phyloP scores from a whole-genome alignment of 2,329 filamentous ascomycete species.

The Epichloe scottii region DNA sequence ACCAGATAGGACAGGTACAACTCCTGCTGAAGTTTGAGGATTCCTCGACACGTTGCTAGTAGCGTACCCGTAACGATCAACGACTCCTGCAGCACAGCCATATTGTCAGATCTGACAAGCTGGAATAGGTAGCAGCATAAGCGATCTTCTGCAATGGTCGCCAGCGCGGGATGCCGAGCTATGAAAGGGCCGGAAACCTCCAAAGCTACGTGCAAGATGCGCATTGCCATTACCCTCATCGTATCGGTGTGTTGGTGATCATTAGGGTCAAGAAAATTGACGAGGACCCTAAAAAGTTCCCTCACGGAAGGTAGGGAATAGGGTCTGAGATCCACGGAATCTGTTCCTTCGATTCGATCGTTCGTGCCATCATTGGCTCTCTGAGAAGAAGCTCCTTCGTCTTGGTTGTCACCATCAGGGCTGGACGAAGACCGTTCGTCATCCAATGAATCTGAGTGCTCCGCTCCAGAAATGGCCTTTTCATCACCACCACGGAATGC shows the following conservation, averaged over 20 bases:
- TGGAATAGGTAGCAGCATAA: constrained; percentile 93
- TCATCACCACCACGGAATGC: constrained; percentile 3
- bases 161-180: constrained; percentile 78
- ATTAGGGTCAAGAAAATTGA: constrained; percentile 86
- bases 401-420: constrained; percentile 3
- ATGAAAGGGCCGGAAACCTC: constrained; percentile 95
- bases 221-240: constrained; percentile 92
- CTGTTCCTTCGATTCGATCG: constrained; percentile 27
- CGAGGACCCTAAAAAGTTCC: constrained; percentile 85
- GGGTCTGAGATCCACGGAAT: constrained; percentile 56
- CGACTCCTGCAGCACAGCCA: constrained; percentile 86
- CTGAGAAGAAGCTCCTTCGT: background rate
- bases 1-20: constrained; percentile 90
- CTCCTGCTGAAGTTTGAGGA: constrained; percentile 93
- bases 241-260: constrained; percentile 87
- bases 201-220: constrained; percentile 92
- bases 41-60: constrained; percentile 75
- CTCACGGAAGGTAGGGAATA: constrained; percentile 91
- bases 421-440: background rate
- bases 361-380: constrained; percentile 8
- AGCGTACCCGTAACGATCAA: constrained; percentile 84
- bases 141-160: constrained; percentile 79
- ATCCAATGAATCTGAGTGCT: background rate
- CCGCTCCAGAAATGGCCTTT: constrained; percentile 4
- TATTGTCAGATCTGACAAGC: constrained; percentile 88